Conservation (phyloP, 2,329 filamentous ascomycete species). For the Fonsecaea nubica region DNA sequence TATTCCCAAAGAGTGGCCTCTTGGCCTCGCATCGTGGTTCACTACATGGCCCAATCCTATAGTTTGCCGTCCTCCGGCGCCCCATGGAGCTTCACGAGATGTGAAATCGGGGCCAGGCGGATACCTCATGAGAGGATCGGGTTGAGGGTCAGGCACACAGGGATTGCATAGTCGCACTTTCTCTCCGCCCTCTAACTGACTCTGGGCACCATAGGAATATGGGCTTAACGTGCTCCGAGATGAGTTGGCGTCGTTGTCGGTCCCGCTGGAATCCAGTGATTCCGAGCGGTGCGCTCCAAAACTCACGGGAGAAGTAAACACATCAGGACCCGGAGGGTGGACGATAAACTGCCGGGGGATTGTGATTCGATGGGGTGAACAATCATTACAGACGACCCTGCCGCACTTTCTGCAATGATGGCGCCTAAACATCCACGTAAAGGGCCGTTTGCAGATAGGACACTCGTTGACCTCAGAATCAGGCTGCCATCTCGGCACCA, state of each 20-base stretch:
- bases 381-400: constrained; percentile 84
- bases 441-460: constrained; percentile 80
- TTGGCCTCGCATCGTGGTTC: neutral
- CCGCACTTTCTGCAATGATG: constrained; percentile 98
- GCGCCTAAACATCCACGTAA: constrained; percentile 84
- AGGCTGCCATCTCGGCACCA: constrained; percentile 83
- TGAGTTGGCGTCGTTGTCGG: constrained; percentile 43
- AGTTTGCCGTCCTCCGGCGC: neutral
- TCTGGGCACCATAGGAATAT: neutral
- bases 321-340: constrained; percentile 66
- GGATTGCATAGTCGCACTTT: constrained; percentile 75
- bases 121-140: constrained; percentile 51
- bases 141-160: constrained; percentile 73
- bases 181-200: constrained; percentile 65
- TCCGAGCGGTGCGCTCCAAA: constrained; percentile 51
- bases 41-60: constrained; percentile 3
- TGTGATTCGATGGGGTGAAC: constrained; percentile 92
- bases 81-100: constrained; percentile 16
- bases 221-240: constrained; percentile 21
- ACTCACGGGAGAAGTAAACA: constrained; percentile 44
- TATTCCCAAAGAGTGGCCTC: constrained; percentile 6
- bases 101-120: constrained; percentile 6
- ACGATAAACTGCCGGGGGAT: constrained; percentile 95
- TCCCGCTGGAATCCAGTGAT: constrained; percentile 56
- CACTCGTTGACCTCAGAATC: constrained; percentile 82